A percentile compares a stretch with the other conserved stretches of the same genome.
These are phyloP conservation scores for Mentha longifolia DNA, from an alignment of 257 asterid genomes.

Conservation along the genomic window DNA sequence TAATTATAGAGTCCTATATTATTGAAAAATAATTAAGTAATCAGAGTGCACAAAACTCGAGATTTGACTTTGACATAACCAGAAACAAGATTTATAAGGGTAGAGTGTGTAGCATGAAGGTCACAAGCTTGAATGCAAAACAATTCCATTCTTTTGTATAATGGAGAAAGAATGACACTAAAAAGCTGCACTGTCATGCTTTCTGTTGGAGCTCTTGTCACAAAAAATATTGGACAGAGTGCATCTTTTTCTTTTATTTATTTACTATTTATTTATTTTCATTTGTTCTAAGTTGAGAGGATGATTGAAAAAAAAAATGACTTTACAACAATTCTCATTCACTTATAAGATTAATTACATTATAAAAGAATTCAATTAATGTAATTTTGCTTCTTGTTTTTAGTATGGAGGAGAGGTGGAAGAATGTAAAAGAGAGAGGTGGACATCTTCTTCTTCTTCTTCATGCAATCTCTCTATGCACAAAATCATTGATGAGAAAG, in stretches of 20 bases:
- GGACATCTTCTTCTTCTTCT: slow-evolving; percentile 36
- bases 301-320: too few species aligned
- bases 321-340: too few species aligned
- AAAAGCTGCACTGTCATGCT: slow-evolving; percentile 44
- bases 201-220: slow-evolving; percentile 45
- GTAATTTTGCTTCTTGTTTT: not conserved
- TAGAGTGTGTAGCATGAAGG: slow-evolving; percentile 35
- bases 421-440: slow-evolving; percentile 42
- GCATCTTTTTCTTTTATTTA: slow-evolving; percentile 18
- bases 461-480: slow-evolving; percentile 21
- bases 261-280: too few species aligned
- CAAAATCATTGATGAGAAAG: slow-evolving; percentile 19
- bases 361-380: not conserved
- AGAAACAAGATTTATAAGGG: slow-evolving; percentile 14
- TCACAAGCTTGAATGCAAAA: slow-evolving; percentile 26
- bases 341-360: too few species aligned
- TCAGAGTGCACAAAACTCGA: slow-evolving; percentile 29
- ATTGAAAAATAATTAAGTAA: not conserved
- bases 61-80: slow-evolving; percentile 26
- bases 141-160: slow-evolving; percentile 35
- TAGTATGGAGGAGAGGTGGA: slow-evolving; percentile 41
- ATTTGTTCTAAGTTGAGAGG: too few species aligned
- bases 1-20: not conserved
- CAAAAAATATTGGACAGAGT: slow-evolving; percentile 41
- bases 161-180: slow-evolving; percentile 45